Base-by-base conservation (phyloP, 768 basidiomycete species). In the Amanita subjunquillea region DNA sequence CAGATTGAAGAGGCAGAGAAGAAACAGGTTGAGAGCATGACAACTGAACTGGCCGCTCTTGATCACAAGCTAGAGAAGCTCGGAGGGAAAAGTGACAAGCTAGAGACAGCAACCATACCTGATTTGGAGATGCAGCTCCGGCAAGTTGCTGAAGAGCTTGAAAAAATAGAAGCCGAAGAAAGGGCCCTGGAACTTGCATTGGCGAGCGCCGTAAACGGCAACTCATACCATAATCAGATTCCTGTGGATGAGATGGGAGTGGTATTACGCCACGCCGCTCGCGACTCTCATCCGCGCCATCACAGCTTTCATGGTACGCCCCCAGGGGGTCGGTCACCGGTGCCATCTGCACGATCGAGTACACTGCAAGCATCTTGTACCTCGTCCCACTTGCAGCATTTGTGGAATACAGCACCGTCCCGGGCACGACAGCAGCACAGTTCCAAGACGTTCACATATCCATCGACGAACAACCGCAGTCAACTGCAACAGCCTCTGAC, bases 121-220 rank as follows among this genome's bases (percentile, higher is more conserved):
- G 86, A 86, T 55, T 71, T 91, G 39, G 87, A 88, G 65, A 75
- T 77, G 46, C 79, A 83, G 63, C 69, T 91, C 46, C 69, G 69
- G 54, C 76, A 76, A 40, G 66, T 87, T 47, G 75, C 78, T 57
- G 68, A 69, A 23, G 83, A 90, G 64, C 76, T 87, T 20, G 80
- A 82, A 60, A 63, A 62, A 34, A 64, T 66, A 7, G 70, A 72
- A 53, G 57, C 58, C 49, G 67, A 72, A 38, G 67, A 68, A 6
- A 46, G 65, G 65, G 23, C 57, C 55, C 37, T 57, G 60, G 41
- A 64, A 66, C 22, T 58, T 55, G 32, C 57, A 8, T 39, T 37
- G 13, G 37, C 38, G 27, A 45, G 15, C 10, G 32, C 13, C n/a
- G 10, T 34, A 38, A 41, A 39, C 20, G 40, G 17, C 42, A 46